Percentiles rank a stretch among this genome's conserved stretches.
Evolutionary conservation across 129 eudicot genomes (phyloP).

Genomic region (Kitagawia praeruptora): DNA sequence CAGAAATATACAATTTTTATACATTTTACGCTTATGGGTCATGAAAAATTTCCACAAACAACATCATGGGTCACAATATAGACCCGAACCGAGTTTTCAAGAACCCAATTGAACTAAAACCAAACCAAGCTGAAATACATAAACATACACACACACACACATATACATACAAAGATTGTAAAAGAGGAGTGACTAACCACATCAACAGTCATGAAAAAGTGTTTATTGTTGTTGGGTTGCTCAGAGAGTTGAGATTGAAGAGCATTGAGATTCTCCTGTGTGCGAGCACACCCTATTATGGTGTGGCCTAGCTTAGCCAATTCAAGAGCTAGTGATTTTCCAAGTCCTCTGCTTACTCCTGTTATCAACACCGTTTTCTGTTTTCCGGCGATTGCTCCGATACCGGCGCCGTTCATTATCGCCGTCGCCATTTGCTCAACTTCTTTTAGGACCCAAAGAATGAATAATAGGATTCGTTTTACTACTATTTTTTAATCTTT

Average conservation of each 20-base stretch:
- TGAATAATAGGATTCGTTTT: too few species aligned
- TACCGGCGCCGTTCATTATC: background rate
- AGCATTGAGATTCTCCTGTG: conserved; percentile 56
- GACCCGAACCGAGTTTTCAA: background rate
- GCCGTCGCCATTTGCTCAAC: background rate
- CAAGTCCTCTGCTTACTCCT: conserved; percentile 88
- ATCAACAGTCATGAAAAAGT: conserved; percentile 56
- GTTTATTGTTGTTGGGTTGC: conserved; percentile 18
- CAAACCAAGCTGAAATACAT: background rate
- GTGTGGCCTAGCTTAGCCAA: conserved; percentile 76
- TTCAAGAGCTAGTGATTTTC: conserved; percentile 82
- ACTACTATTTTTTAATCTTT: too few species aligned
- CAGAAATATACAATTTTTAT: background rate
- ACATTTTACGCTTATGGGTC: background rate
- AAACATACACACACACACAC: background rate
- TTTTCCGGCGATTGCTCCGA: conserved; percentile 8
- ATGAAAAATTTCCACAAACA: too few species aligned
- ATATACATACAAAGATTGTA: background rate
- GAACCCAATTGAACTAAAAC: background rate
- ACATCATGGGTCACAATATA: background rate
- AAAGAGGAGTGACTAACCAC: conserved; percentile 38
- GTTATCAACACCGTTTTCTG: conserved; percentile 71
- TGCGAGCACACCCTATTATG: conserved; percentile 79
- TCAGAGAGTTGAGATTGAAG: conserved; percentile 50
- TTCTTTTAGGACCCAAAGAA: too few species aligned